These are phyloP conservation scores for Cercospora sp. DNA, from an alignment of 2,329 filamentous ascomycete species.

Conservation along the genomic window DNA sequence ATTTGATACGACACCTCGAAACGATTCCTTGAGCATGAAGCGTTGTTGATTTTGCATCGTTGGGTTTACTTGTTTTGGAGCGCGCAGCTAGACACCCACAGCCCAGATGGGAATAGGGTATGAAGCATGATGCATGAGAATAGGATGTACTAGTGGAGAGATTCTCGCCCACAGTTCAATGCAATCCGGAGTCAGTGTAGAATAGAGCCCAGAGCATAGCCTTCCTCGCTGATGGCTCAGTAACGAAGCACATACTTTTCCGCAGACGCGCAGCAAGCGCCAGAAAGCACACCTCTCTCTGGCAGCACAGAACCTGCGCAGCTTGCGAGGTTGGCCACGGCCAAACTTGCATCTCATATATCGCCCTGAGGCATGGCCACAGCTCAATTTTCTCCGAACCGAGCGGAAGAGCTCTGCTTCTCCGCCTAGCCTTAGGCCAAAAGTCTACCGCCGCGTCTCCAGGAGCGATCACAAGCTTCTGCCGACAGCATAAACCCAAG, in stretches of 20 bases:
- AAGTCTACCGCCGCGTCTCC: too few species aligned
- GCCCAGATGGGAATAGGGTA: neutral
- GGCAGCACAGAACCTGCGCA: too few species aligned
- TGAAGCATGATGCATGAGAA: neutral
- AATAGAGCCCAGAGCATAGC: neutral
- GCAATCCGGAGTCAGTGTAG: neutral
- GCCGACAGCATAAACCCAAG: too few species aligned
- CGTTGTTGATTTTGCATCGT: neutral
- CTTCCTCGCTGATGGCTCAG: neutral
- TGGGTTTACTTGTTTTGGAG: neutral
- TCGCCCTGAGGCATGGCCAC: too few species aligned
- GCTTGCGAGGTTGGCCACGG: too few species aligned
- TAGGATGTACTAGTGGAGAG: neutral
- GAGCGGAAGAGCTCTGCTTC: too few species aligned
- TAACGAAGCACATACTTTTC: neutral
- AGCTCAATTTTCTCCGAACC: too few species aligned
- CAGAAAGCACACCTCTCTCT: too few species aligned
- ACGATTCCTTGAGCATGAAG: neutral
- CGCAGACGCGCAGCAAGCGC: neutral
- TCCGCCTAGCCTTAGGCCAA: too few species aligned
- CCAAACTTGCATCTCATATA: too few species aligned
- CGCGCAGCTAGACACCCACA: neutral
- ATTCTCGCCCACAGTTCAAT: neutral
- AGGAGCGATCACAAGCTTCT: too few species aligned
- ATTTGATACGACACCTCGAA: constrained; percentile 38